Evolutionary conservation across 1,284 basidiomycete genomes (phyloP), one percentile per base, ranked within the genome.

Genomic region (Malassezia slooffiae): DNA sequence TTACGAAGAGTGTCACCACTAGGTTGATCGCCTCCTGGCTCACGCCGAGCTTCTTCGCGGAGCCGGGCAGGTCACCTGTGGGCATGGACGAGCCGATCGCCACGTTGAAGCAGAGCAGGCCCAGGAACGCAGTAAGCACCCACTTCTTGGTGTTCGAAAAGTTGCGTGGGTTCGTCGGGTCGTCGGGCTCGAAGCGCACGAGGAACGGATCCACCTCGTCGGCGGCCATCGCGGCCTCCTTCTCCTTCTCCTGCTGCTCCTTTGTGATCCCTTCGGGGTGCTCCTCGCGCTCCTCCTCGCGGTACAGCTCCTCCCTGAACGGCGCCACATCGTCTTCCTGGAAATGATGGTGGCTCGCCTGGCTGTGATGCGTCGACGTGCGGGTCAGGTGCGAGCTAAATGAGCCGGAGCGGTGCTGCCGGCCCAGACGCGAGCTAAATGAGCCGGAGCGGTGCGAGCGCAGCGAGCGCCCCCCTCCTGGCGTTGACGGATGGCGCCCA

Each of bases 1-100:
- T 53, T 15, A 76, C 74, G 39, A 80, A 88, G 5, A 87, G 62
- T 43, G 79, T 81, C 29, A 87, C 74, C 3, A 76, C 75, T 10
- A 87, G 75, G 16, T 38, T 29, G 68, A 83, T 79, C 2, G 85
- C 80, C 51, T 85, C 80, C 50, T 79, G 10, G 15, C 12, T 13
- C 13, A 38, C 24, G 15, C n/a, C 16, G 3, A 41, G 24, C 3
- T 16, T 9, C 13, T 38, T 16, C 7, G 21, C 34, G 4, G 33
- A 33, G 9, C 34, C 34, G 11, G 16, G n/a, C 8, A 43, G 34
- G 16, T 43, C 17, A 15, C 34, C 34, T 11, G 34, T 38, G 7
- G 41, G 41, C 34, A 43, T 38, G 1, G 33, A 37, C 10, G 41
- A 38, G 15, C 34, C 41, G n/a, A 43, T 15, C 12, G 34, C 41